Evolutionary conservation across 2,329 filamentous ascomycete species (phyloP), one percentile per base, ranked within the genome.

Genomic region (Penicillium sp.): DNA sequence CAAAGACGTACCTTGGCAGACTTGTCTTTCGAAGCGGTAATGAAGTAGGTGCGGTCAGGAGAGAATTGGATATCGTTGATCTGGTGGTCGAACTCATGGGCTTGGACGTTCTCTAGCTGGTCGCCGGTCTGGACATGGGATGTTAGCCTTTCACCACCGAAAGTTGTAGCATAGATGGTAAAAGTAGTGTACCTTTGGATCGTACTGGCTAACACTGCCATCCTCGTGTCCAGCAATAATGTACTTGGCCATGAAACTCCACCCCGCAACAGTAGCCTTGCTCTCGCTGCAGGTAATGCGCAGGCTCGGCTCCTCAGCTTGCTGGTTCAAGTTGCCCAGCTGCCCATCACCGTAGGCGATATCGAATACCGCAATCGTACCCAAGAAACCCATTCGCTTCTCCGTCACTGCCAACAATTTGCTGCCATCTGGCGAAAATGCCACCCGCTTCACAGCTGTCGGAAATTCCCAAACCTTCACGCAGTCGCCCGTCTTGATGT

Each of bases 201-300:
- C 90, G 67, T 87, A 98, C 60, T 82, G 78, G 50, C 86, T 90
- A 47, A 98, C 77, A 50, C 83, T 89, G 58, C 92, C 92, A 66
- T 98, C 90, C 69, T 96, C 92, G 71, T 98, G 92, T 51, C 89
- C 89, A 42, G 90, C 85, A 63, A 98, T 93, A 69, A 98, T 98
- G 74, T 89, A 96, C 71, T 90, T 89, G 67, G 77, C 82, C 57
- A 95, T 68, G 70, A 89, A 95, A 71, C 87, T 93, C 84, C 90
- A 98, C 51, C 89, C 92, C 39, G 92, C 92, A 47, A 96, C 92
- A 22, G 90, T 96, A 44, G 92, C 89, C 75, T 96, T 96, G 77
- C 85, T 92, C 67, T 92, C 83, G 61, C 93, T 85, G 68, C 89
- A 95, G 42, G 92, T 86, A 57, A 98, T 98, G 54, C 81, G 85